Base-by-base conservation (phyloP, 2,329 filamentous ascomycete genomes). In the Hymenoscyphus fructigenus region DNA sequence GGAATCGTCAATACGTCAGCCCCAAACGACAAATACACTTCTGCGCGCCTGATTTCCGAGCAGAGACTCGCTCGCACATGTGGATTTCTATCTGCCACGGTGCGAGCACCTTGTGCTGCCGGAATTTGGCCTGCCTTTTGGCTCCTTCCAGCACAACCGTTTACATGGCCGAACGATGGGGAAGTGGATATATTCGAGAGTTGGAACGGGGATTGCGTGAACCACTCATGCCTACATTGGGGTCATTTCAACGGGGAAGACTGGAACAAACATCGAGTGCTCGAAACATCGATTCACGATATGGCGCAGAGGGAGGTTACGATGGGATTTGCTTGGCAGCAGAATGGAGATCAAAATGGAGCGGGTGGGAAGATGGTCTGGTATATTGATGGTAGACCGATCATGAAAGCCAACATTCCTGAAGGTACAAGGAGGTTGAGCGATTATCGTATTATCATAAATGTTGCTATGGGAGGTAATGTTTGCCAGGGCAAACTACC, bases 121-220 rank as follows among this genome's bases (percentile, higher is more conserved):
- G 85, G 85, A 3, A 82, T 88, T 57, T 88, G 85, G 85, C 85
- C 85, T 0, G 85, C 85, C 0, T 86, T 87, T 70, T 88, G 85
- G 85, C 79, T 87, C 61, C 76, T 88, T 5, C 85, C 85, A 0
- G 74, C 79, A 36, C 83, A 87, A 68, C 85, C 85, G 0, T 87
- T 87, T 69, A 74, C 76, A 0, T 88, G 85, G 85, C 85, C 85
- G 0, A 79, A 76, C 0, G 85, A 88, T 66, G 85, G 85, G 63
- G 85, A 88, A 72, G 77, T 88, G 14, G 85, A 88, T 72, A 84
- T 88, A 57, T 82, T 84, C 50, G 85, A 88, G 75, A 82, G 79
- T n/a, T 88, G 85, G 85, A 86, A 87, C 67, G 84, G 81, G 20
- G 82, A 85, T 65, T 72, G 74, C 38, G 77, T 82, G 58, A 88